Evolutionary conservation across 176 grass and related monocot species (phyloP), one percentile per base, ranked within the genome.

Genomic region (Luzula sylvatica): DNA sequence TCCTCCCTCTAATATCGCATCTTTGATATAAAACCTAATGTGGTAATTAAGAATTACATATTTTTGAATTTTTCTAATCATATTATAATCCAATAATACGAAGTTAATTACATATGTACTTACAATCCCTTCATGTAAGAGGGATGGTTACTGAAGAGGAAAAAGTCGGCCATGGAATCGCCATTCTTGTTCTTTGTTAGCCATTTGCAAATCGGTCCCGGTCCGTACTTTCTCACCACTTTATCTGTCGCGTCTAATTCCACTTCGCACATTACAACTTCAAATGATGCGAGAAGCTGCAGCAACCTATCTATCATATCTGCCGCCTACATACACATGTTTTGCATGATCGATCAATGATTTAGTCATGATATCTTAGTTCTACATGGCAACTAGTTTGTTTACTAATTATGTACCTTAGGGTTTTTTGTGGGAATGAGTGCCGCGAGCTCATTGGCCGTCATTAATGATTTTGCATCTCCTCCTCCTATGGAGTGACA

Each of bases 51-150:
- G n/a, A 26, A 6, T 30, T 2, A 49, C 18, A 2, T 19, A 3
- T 20, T 7, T 7, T 19, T n/a, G 8, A 9, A n/a, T n/a, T n/a
- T n/a, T n/a, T n/a, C n/a, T n/a, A n/a, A n/a, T n/a, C 20, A 51
- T 4, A 12, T 23, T 23, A 52, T 52, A 6, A 25, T 23, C 14
- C 7, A 13, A 24, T 13, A 23, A 8, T 1, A 20, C 52, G 25
- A 25, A 9, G 38, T 3, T n/a, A 42, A 61, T 16, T 19, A 0
- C 23, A 5, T n/a, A n/a, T n/a, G n/a, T 18, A 30, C 70, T 72
- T 50, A 87, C 88, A 82, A 94, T 75, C 88, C 87, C 79, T 87
- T 83, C 83, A 94, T 87, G 72, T 87, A 76, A 38, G 83, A 50
- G 75, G 87, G 83, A 59, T 94, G 83, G 46, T 87, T 49, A 24